phyloP scores from a whole-genome alignment of 305 asterid genomes.

The Withania somnifera region DNA sequence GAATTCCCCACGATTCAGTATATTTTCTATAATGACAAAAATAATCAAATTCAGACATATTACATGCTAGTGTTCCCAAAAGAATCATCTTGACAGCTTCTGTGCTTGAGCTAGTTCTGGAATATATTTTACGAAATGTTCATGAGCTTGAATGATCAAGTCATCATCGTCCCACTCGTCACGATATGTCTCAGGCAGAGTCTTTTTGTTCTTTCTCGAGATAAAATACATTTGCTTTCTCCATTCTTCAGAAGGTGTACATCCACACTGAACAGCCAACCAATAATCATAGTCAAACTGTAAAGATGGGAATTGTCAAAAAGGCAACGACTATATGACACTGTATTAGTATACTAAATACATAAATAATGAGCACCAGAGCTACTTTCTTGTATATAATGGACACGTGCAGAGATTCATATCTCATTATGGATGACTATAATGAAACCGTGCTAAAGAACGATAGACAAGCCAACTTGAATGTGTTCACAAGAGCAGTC shows the following conservation, averaged over 20 bases:
- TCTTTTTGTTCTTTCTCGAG: constrained; percentile 40
- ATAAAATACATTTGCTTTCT: constrained; percentile 59
- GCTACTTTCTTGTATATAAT: not conserved
- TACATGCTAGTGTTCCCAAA: not conserved
- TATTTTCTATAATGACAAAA: not conserved
- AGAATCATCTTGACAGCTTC: not conserved
- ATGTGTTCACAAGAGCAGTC: not conserved
- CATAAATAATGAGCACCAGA: not conserved
- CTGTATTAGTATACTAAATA: no score
- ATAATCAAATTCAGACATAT: not conserved
- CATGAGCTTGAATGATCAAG: constrained; percentile 38
- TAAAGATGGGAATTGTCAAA: not conserved
- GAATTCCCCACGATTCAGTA: not conserved
- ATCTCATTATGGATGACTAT: not conserved
- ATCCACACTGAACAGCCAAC: constrained; percentile 57
- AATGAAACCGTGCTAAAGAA: not conserved
- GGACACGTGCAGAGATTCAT: not conserved
- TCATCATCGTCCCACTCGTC: constrained; percentile 78
- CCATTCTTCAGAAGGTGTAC: constrained; percentile 55
- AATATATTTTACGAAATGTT: constrained; percentile 38
- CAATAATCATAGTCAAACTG: constrained; percentile 83
- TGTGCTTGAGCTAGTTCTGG: not conserved
- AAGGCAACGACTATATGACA: not conserved
- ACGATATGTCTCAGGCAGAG: constrained; percentile 52
- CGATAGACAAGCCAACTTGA: not conserved